Evolutionary conservation across 169 alveolate species (phyloP).

Genomic region (Cryptosporidium muris): DNA sequence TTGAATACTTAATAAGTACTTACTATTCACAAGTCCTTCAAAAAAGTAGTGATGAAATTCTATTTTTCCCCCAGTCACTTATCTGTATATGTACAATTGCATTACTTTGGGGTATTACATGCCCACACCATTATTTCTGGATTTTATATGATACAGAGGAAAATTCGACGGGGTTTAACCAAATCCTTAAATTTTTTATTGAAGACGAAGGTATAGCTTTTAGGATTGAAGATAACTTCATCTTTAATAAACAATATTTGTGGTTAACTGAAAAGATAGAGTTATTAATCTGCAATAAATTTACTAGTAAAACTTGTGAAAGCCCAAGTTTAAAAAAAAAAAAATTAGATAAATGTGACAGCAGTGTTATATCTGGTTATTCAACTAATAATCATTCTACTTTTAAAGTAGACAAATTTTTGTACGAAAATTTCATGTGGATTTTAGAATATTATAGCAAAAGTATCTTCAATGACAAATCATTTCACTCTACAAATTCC

Average conservation of each 20-base stretch:
- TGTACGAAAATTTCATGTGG: conserved; percentile 57
- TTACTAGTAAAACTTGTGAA: neutral
- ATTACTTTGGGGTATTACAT: conserved; percentile 40
- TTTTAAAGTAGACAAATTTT: neutral
- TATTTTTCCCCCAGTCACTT: conserved; percentile 38
- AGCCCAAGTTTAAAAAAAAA: neutral
- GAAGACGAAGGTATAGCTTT: neutral
- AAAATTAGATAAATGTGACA: neutral
- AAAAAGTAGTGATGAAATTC: neutral
- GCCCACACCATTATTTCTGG: neutral
- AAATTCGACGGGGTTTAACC: neutral
- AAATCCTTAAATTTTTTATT: neutral
- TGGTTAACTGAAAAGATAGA: conserved; percentile 14
- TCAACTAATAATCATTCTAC: neutral
- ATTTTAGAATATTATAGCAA: conserved; percentile 54
- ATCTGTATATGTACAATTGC: conserved; percentile 42
- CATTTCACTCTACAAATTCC: neutral
- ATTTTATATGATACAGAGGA: neutral
- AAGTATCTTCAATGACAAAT: conserved; percentile 29
- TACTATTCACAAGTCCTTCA: conserved; percentile 4
- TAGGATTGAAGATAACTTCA: neutral
- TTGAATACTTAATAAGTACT: neutral
- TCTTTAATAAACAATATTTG: conserved; percentile 28
- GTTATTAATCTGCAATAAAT: conserved; percentile 5
- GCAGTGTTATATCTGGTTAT: neutral